Evolutionary conservation across 257 asterid genomes (phyloP), one percentile per base, ranked within the genome.

Genomic region (Paulownia fortunei): DNA sequence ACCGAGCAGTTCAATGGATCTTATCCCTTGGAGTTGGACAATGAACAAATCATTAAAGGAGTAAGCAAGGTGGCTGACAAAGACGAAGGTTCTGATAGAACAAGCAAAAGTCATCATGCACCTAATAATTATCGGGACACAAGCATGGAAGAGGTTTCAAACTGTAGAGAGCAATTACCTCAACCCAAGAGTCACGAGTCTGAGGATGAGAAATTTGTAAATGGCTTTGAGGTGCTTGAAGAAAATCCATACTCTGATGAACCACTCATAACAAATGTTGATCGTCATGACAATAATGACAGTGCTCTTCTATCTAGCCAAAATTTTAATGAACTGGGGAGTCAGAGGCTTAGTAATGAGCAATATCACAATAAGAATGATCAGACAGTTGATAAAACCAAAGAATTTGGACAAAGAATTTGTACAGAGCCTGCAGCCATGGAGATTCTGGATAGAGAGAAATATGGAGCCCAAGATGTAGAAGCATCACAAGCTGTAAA

Each of bases 191-290:
- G 16, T 11, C 18, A 42, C 3, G 78, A 76, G 58, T 47, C 49
- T 68, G 74, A 42, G 74, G 77, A 71, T 74, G 84, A 73, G 78
- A 81, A 70, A 46, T 61, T 61, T 78, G 83, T 78, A 62, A 84
- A 73, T 76, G 84, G 65, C 41, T 32, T 70, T 75, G 81, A 66
- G 26, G 73, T 30, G 70, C 47, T 32, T 4, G 64, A 70, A 54
- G 82, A 77, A 78, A 63, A 63, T 65, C 70, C 39, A 9, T 32
- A 42, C 54, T 66, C 60, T 16, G 75, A 78, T 55, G 34, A 62
- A 51, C 42, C 81, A 32, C 55, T 67, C 61, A 12, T 39, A 21
- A 39, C 39, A 79, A 72, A 71, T 51, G 47, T 10, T 72, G 84
- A 73, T 73, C 74, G 52, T 76, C 83, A 39, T 42, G 77, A 65